A percentile compares a stretch with the other conserved stretches of the same genome.
phyloP scores from a whole-genome alignment of 495 filamentous ascomycete species.

The Bathelium albidoporum region DNA sequence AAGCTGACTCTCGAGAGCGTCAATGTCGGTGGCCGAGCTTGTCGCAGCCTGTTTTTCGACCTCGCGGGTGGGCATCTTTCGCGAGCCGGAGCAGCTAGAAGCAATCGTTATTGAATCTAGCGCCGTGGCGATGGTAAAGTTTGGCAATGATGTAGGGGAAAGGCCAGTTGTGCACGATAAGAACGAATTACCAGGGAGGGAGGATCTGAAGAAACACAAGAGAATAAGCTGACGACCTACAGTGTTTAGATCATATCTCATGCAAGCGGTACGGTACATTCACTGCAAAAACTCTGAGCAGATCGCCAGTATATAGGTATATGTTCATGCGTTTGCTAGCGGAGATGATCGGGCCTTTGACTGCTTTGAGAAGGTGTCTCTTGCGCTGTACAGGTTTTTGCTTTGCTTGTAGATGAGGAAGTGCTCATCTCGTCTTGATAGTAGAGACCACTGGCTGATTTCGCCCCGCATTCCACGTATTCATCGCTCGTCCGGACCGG shows the following conservation, averaged over 20 bases:
- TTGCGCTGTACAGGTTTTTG: background rate
- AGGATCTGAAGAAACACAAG: background rate
- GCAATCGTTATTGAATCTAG: background rate
- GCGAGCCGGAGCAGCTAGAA: background rate
- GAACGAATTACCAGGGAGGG: background rate
- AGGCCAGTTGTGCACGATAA: background rate
- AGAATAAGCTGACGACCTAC: background rate
- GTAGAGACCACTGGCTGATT: background rate
- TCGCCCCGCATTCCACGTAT: background rate
- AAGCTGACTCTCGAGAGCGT: background rate
- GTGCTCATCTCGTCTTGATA: background rate
- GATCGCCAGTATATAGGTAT: background rate
- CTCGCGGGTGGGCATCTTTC: background rate
- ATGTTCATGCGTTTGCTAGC: background rate
- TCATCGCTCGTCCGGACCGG: background rate
- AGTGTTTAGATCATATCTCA: background rate
- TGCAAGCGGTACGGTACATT: background rate
- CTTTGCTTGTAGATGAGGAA: background rate
- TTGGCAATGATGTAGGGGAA: background rate
- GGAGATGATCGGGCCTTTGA: background rate
- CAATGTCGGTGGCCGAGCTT: background rate
- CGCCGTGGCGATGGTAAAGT: background rate
- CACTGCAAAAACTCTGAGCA: background rate
- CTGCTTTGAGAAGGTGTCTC: background rate
- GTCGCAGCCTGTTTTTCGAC: slow-evolving; percentile 1